Conservation (phyloP, 169 alveolate genomes). For the Fabrea salina region DNA sequence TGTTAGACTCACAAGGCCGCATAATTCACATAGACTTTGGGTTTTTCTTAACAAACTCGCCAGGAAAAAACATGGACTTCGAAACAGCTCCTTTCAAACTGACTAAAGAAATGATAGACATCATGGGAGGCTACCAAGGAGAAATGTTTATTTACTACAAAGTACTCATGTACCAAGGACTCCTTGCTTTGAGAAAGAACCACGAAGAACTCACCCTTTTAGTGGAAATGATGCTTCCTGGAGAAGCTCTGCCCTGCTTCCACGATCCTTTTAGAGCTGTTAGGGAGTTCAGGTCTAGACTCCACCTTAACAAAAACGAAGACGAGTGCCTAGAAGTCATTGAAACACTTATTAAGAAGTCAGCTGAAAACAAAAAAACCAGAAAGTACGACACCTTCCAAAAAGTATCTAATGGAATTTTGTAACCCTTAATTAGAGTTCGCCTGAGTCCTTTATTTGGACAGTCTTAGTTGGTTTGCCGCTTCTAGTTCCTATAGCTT, state of each 20-base stretch:
- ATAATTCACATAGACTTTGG: constrained; percentile 98
- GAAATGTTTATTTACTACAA: constrained; percentile 21
- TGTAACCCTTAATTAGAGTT: constrained; percentile 47
- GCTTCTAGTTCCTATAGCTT: constrained; percentile 49
- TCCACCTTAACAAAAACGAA: constrained; percentile 55
- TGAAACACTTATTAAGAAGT: constrained; percentile 84
- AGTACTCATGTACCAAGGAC: constrained; percentile 2
- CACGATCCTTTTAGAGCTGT: constrained; percentile 34
- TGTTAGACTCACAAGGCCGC: constrained; percentile 91
- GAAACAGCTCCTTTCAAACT: constrained; percentile 97
- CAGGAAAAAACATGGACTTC: constrained; percentile 94
- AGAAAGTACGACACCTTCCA: constrained; percentile 94
- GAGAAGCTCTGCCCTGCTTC: constrained; percentile 25
- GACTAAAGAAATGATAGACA: constrained; percentile 94
- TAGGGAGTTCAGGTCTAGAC: constrained; percentile 47
- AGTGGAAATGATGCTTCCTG: constrained; percentile 12
- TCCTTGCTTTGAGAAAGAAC: constrained; percentile 16
- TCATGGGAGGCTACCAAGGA: constrained; percentile 82
- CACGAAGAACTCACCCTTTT: neutral
- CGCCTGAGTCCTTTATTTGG: constrained; percentile 56
- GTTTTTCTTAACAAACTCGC: constrained; percentile 93
- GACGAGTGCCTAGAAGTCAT: constrained; percentile 78
- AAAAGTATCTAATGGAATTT: constrained; percentile 91
- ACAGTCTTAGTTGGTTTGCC: constrained; percentile 42
- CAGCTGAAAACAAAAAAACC: constrained; percentile 92